A percentile compares a stretch with the other conserved stretches of the same genome.
Conservation (phyloP, 805 yeast species). For the Citeromyces matritensis region DNA sequence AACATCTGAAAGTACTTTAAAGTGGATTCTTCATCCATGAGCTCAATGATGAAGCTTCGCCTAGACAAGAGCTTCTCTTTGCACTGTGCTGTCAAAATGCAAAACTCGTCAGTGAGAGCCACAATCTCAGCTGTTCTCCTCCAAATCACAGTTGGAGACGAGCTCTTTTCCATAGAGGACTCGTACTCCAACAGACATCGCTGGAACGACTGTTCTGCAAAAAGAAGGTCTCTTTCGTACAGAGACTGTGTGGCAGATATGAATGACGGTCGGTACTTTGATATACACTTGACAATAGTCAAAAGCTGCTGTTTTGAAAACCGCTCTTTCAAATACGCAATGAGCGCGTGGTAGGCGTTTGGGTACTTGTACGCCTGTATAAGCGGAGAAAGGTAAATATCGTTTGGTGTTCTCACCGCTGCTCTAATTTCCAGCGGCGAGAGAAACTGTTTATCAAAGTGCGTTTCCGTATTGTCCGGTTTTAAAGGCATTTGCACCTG, state of each 20-base stretch:
- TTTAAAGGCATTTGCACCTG: conserved; percentile 6
- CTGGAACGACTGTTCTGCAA: conserved; percentile 44
- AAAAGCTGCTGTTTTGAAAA: conserved; percentile 23
- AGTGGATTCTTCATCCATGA: conserved; percentile 71
- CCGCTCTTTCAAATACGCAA: conserved; percentile 34
- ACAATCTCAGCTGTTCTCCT: conserved; percentile 78
- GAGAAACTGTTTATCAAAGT: conserved; percentile 26
- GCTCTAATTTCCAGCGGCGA: conserved; percentile 45
- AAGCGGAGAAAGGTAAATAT: conserved; percentile 25
- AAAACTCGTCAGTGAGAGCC: conserved; percentile 61
- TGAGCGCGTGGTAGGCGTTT: conserved; percentile 43
- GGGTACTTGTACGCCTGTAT: conserved; percentile 45
- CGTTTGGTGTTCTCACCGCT: conserved; percentile 34
- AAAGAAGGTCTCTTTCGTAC: conserved; percentile 55
- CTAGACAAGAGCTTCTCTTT: conserved; percentile 40
- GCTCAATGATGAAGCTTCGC: conserved; percentile 58
- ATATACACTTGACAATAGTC: conserved; percentile 40
- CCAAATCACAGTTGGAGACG: conserved; percentile 78
- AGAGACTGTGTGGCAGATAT: conserved; percentile 62
- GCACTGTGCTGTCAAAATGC: conserved; percentile 52
- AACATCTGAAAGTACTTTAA: conserved; percentile 59
- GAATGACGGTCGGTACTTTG: conserved; percentile 60
- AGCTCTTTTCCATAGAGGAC: conserved; percentile 36
- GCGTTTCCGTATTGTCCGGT: conserved; percentile 21
- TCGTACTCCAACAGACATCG: conserved; percentile 43